Conservation (phyloP, 164 flowering plant genomes). For the Hamamelis virginiana region DNA sequence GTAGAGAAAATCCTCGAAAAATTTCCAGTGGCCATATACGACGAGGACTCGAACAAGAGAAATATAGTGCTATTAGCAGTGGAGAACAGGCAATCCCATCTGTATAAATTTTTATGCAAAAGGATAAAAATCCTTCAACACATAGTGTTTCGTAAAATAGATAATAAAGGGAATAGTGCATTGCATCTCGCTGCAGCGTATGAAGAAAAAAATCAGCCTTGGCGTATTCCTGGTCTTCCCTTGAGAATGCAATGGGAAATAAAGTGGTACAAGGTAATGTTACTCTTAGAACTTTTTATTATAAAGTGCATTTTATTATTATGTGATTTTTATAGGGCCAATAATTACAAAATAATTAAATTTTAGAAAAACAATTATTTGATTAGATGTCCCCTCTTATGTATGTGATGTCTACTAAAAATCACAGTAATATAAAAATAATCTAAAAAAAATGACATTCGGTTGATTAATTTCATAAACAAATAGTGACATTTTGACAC, state of each 20-base stretch:
- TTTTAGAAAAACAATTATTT: too few relatives aligned
- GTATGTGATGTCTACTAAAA: too few relatives aligned
- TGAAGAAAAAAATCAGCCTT: not conserved
- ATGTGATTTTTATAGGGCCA: too few relatives aligned
- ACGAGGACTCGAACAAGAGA: not conserved
- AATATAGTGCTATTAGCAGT: slow-evolving; percentile 1
- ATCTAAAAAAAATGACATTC: too few relatives aligned
- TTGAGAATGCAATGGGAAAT: not conserved
- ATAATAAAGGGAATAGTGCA: slow-evolving; percentile 1
- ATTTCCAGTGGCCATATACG: slow-evolving; percentile 1
- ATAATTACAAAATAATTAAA: too few relatives aligned
- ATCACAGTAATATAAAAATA: too few relatives aligned
- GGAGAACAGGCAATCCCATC: slow-evolving; percentile 4
- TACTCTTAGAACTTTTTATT: too few relatives aligned
- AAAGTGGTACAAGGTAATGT: slow-evolving; percentile 7
- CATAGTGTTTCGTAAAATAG: not conserved
- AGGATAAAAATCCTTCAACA: not conserved
- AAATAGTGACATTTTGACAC: too few relatives aligned
- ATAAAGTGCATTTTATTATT: too few relatives aligned
- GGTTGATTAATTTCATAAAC: too few relatives aligned
- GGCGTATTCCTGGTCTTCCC: not conserved
- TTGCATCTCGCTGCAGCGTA: slow-evolving; percentile 1
- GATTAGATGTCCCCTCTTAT: too few relatives aligned
- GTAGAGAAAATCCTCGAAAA: too few relatives aligned
- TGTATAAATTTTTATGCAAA: not conserved